Percentiles rank a stretch among this genome's conserved stretches.
phyloP scores from a whole-genome alignment of 225 moss, liverwort and hornwort genomes.

The Polytrichum commune region DNA sequence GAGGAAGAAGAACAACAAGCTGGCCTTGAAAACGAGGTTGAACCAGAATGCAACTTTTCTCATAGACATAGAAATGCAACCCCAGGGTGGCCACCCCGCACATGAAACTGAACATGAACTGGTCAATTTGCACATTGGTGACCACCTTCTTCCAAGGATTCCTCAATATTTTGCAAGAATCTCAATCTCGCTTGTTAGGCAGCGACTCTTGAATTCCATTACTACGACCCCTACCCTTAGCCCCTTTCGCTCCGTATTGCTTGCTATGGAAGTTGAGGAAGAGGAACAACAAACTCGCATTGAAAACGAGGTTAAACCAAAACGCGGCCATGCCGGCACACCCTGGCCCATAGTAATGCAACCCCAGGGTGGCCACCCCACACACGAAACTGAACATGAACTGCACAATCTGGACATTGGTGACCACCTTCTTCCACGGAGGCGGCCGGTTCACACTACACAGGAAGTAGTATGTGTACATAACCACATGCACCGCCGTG shows the following conservation, averaged over 20 bases:
- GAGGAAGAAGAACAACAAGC: slow-evolving; percentile 66
- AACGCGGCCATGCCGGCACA: slow-evolving; percentile 90
- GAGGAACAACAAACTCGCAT: slow-evolving; percentile 60
- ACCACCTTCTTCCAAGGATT: slow-evolving; percentile 77
- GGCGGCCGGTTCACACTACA: slow-evolving; percentile 78
- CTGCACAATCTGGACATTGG: slow-evolving; percentile 82
- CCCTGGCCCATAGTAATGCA: slow-evolving; percentile 70
- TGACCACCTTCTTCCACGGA: slow-evolving; percentile 85
- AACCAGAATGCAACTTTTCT: slow-evolving; percentile 78
- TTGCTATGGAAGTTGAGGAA: slow-evolving; percentile 81
- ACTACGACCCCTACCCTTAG: slow-evolving; percentile 36
- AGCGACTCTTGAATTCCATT: no score
- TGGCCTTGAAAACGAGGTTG: slow-evolving; percentile 72
- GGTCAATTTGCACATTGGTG: slow-evolving; percentile 78
- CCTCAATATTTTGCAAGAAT: no score
- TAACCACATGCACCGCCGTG: slow-evolving; percentile 87
- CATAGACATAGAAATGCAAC: slow-evolving; percentile 70
- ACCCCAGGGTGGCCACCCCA: slow-evolving; percentile 66
- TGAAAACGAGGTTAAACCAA: slow-evolving; percentile 76
- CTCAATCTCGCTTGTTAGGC: no score
- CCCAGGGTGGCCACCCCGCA: slow-evolving; percentile 59
- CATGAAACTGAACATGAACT: slow-evolving; percentile 85
- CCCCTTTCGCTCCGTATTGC: slow-evolving; percentile 56
- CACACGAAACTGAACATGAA: slow-evolving; percentile 87
- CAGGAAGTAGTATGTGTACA: slow-evolving; percentile 92